These are phyloP conservation scores for Phylloporus sp. DNA, from an alignment of 768 basidiomycete genomes.

Conservation along the genomic window DNA sequence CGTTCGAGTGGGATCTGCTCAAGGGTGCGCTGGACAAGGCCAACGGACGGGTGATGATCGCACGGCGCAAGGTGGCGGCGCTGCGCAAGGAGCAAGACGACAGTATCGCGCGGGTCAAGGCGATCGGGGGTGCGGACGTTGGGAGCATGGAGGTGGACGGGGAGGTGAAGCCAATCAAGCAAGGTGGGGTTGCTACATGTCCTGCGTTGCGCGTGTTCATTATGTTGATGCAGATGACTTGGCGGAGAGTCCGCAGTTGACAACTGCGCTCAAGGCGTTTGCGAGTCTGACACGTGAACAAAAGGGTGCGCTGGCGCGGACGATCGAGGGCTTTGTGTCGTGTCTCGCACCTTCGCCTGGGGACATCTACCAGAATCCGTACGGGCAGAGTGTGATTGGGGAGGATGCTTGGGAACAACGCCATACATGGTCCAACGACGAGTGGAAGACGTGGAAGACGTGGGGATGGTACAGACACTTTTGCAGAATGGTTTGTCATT, in stretches of 20 bases:
- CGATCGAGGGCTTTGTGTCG: conserved; percentile 72
- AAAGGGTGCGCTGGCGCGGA: conserved; percentile 64
- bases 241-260: conserved; percentile 65
- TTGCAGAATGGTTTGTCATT: conserved; percentile 63
- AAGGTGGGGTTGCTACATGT: conserved; percentile 5
- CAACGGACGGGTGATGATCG: conserved; percentile 79
- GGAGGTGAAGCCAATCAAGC: conserved; percentile 61
- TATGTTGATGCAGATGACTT: conserved; percentile 36
- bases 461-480: conserved; percentile 93
- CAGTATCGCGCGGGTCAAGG: conserved; percentile 70
- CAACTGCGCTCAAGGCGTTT: conserved; percentile 70
- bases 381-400: conserved; percentile 54
- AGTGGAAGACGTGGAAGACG: conserved; percentile 84
- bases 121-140: conserved; percentile 50
- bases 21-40: conserved; percentile 85
- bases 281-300: conserved; percentile 73
- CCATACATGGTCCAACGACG: conserved; percentile 61
- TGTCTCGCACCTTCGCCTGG: conserved; percentile 48
- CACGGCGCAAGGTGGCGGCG: conserved; percentile 66
- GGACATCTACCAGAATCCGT: conserved; percentile 45
- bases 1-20: conserved; percentile 84
- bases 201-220: background rate
- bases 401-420: conserved; percentile 71
- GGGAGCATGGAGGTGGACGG: conserved; percentile 65
- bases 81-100: conserved; percentile 90